Conservation (phyloP, 495 filamentous ascomycete species). For the Aspergillus conjunctus region DNA sequence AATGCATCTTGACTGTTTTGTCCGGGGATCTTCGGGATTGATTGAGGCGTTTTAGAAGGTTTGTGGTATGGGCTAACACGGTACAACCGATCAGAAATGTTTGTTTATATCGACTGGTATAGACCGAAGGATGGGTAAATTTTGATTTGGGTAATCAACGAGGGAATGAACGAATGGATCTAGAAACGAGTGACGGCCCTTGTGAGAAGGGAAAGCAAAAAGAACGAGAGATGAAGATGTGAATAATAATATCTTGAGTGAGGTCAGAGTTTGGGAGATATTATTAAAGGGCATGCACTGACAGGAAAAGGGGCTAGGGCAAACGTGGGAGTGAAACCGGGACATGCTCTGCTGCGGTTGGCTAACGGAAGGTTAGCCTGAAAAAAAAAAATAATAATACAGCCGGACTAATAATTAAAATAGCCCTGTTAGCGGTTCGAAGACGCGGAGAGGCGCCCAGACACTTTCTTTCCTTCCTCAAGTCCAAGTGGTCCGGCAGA, state of each 20-base stretch:
- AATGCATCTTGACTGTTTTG: constrained; percentile 31
- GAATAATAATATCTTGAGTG: neutral
- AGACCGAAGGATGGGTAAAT: constrained; percentile 1
- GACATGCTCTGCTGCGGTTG: neutral
- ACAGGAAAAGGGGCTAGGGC: constrained; percentile 8
- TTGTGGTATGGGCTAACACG: neutral
- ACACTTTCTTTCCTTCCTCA: too few relatives aligned
- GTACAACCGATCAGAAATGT: neutral
- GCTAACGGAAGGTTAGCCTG: neutral
- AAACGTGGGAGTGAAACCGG: neutral
- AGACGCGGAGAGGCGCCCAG: neutral
- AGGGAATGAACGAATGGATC: constrained; percentile 42
- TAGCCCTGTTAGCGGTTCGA: neutral
- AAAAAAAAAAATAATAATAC: neutral
- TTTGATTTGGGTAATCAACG: neutral
- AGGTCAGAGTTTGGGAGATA: neutral
- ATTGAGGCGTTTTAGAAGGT: neutral
- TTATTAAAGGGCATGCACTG: neutral
- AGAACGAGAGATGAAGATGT: constrained; percentile 8
- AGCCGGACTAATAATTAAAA: neutral
- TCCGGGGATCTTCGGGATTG: neutral
- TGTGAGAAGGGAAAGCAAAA: constrained; percentile 30
- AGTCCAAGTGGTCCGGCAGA: too few relatives aligned
- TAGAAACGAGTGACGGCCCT: constrained; percentile 47
- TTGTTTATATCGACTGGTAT: neutral